These are phyloP conservation scores for Eucalyptus shirleyi DNA, from an alignment of 345 rosid species.

Conservation along the genomic window DNA sequence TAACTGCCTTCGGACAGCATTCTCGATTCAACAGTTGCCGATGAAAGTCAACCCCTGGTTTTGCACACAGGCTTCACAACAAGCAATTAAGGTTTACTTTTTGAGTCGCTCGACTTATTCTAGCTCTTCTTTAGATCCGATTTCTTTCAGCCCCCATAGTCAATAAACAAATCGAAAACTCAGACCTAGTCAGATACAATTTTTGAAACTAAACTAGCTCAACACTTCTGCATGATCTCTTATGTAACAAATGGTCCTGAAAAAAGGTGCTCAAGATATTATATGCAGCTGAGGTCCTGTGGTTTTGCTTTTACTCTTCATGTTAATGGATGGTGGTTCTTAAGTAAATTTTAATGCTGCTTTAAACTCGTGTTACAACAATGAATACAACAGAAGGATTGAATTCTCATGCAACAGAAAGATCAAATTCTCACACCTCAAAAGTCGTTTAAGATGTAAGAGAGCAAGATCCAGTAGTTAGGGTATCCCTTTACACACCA, in stretches of 20 bases:
- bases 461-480: neutral
- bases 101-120: neutral
- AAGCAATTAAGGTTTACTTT: neutral
- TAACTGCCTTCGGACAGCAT: slow-evolving; percentile 21
- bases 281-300: neutral
- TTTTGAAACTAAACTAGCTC: neutral
- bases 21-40: slow-evolving; percentile 8
- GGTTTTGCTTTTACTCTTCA: neutral
- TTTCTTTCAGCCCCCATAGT: neutral
- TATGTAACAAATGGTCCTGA: neutral
- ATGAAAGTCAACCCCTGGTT: neutral
- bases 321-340: neutral
- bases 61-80: neutral
- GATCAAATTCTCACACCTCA: neutral
- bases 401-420: neutral
- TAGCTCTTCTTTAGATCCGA: neutral
- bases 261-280: neutral
- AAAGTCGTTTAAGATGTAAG: neutral
- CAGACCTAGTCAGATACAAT: neutral
- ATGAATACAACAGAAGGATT: neutral
- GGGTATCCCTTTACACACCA: neutral
- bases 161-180: neutral
- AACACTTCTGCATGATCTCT: neutral
- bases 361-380: neutral
- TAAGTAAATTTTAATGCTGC: neutral